Conservation (phyloP, 345 rosid genomes). For the Populus euphratica region DNA sequence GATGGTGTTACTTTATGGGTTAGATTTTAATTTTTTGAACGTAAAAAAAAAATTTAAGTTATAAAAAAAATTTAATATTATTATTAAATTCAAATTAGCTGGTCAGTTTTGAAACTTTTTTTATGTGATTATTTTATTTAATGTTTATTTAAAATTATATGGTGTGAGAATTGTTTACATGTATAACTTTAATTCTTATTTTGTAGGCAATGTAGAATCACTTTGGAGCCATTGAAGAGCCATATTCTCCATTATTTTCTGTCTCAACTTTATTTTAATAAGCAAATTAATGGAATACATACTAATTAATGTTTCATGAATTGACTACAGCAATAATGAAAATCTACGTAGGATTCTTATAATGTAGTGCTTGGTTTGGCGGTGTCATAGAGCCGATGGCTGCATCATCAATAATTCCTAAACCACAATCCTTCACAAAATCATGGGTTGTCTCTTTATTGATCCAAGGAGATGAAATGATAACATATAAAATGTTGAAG, state of each 20-base stretch:
- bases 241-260: neutral
- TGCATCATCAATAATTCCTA: neutral
- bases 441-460: neutral
- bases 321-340: neutral
- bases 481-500: neutral
- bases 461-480: neutral
- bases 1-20: no score
- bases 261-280: neutral
- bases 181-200: no score
- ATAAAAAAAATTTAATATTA: no score
- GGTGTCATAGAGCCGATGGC: slow-evolving; percentile 10
- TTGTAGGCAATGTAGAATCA: neutral
- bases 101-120: no score
- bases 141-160: no score
- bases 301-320: neutral
- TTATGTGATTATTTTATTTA: no score
- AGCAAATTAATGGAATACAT: neutral
- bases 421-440: neutral
- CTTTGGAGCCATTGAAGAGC: neutral
- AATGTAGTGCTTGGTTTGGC: slow-evolving; percentile 3
- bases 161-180: no score
- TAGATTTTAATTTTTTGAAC: no score
- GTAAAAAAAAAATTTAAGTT: no score
- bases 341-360: no score
- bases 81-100: no score